These are phyloP conservation scores for Cyphellophora europaea DNA, from an alignment of 2,329 filamentous ascomycete species.

Conservation along the genomic window DNA sequence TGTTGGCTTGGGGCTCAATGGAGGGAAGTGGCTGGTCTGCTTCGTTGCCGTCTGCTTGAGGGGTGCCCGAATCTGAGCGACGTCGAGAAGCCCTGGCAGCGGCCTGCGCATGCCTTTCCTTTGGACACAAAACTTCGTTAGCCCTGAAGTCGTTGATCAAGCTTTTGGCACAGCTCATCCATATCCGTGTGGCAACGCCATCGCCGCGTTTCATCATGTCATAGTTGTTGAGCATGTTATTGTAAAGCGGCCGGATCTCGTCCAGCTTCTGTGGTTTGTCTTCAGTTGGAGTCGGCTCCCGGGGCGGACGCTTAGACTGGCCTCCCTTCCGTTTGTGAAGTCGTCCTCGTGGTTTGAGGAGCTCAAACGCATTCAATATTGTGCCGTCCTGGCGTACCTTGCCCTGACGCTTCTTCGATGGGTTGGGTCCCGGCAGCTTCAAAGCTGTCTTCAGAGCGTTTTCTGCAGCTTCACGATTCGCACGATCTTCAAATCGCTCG, in stretches of 20 bases:
- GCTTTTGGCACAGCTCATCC: slow-evolving; percentile 49
- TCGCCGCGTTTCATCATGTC: slow-evolving; percentile 40
- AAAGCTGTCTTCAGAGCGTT: slow-evolving; percentile 17
- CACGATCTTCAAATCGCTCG: slow-evolving; percentile 17
- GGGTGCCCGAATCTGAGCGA: neutral
- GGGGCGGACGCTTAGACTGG: neutral
- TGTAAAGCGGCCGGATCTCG: slow-evolving; percentile 32
- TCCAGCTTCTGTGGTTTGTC: slow-evolving; percentile 8
- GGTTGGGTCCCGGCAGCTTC: slow-evolving; percentile 9
- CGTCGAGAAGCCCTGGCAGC: no score
- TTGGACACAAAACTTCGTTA: slow-evolving; percentile 50
- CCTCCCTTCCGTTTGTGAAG: neutral
- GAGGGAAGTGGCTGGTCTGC: slow-evolving; percentile 9
- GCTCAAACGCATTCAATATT: neutral
- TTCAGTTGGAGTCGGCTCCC: neutral
- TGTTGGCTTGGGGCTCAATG: slow-evolving; percentile 2
- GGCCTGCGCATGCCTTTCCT: no score
- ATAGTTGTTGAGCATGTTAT: slow-evolving; percentile 38
- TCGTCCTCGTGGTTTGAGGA: neutral
- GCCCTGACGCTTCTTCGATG: slow-evolving; percentile 1
- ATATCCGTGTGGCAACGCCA: slow-evolving; percentile 41
- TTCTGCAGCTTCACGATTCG: slow-evolving; percentile 17
- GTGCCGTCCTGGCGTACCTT: neutral
- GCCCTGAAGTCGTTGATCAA: slow-evolving; percentile 52
- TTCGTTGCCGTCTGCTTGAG: no score